These are phyloP conservation scores for Jimgerdemannia flammicorona DNA, from an alignment of 192 early-diverging fungal species.

Conservation along the genomic window DNA sequence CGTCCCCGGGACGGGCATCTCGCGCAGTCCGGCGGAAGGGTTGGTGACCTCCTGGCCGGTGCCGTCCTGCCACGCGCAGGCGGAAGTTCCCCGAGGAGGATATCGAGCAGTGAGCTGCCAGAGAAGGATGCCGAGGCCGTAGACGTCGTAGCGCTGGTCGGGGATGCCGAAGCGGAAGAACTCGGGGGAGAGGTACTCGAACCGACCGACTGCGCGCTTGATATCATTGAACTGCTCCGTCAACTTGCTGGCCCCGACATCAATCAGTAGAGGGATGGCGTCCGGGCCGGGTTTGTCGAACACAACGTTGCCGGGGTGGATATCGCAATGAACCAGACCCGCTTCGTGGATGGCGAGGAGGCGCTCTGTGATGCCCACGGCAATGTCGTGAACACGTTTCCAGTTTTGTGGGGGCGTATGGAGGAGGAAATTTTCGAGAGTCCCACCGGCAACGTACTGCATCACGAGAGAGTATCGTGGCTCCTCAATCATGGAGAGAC, in stretches of 20 bases:
- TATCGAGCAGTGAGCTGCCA: not conserved
- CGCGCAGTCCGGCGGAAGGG: not conserved
- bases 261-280: not conserved
- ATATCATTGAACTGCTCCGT: not conserved
- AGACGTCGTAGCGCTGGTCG: not conserved
- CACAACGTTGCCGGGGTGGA: not conserved
- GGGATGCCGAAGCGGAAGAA: not conserved
- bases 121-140: not conserved
- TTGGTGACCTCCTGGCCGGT: not conserved
- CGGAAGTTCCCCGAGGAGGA: not conserved
- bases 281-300: not conserved
- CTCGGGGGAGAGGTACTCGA: not conserved
- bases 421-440: not conserved
- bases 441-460: not conserved
- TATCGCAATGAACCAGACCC: not conserved
- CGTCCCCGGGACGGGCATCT: not conserved
- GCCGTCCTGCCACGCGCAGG: not conserved
- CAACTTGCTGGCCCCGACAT: not conserved
- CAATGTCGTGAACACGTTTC: not conserved
- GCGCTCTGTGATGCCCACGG: not conserved
- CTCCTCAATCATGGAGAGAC: not conserved
- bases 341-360: not conserved
- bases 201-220: not conserved
- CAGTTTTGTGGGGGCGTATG: not conserved
- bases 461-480: not conserved